A percentile compares a stretch with the other conserved stretches of the same genome.
Conservation (phyloP, 768 basidiomycete species). For the Amanita pallidorosea region DNA sequence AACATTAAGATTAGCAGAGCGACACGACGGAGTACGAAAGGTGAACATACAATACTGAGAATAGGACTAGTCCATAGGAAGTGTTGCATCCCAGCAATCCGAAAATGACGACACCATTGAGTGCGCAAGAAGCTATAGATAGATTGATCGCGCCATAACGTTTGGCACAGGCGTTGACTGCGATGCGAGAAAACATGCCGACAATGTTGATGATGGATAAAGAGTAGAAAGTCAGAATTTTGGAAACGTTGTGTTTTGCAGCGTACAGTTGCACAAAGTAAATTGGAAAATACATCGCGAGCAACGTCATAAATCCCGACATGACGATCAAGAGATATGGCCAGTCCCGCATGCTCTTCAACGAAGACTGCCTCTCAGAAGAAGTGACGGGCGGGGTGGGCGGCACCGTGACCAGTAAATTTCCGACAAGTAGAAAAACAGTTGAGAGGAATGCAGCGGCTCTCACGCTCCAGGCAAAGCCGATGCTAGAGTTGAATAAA, state of each 20-base stretch:
- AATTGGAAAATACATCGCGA: constrained; percentile 6
- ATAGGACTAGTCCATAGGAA: constrained; percentile 2
- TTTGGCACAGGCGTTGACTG: background rate
- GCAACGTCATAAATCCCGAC: background rate
- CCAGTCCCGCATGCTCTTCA: constrained; percentile 4
- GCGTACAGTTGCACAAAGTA: constrained; percentile 7
- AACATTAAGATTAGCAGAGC: background rate
- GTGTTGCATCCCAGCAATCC: constrained; percentile 4
- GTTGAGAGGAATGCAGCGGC: constrained; percentile 1
- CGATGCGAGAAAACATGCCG: constrained; percentile 2
- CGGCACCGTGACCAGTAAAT: constrained; percentile 5
- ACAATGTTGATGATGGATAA: constrained; percentile 2
- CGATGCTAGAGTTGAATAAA: constrained; percentile 23
- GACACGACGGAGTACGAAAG: background rate
- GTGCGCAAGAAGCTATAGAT: background rate
- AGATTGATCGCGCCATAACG: constrained; percentile 4
- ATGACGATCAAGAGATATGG: constrained; percentile 4
- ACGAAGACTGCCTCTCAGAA: background rate
- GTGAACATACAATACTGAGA: constrained; percentile 1
- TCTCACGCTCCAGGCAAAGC: constrained; percentile 39
- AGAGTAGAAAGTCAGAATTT: constrained; percentile 1
- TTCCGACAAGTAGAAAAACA: constrained; percentile 2
- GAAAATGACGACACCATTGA: constrained; percentile 1
- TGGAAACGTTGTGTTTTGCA: constrained; percentile 1
- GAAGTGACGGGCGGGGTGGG: background rate